A percentile compares a stretch with the other conserved stretches of the same genome.
phyloP scores from a whole-genome alignment of 2,329 filamentous ascomycete genomes.

The Pestalotiopsis sp. region DNA sequence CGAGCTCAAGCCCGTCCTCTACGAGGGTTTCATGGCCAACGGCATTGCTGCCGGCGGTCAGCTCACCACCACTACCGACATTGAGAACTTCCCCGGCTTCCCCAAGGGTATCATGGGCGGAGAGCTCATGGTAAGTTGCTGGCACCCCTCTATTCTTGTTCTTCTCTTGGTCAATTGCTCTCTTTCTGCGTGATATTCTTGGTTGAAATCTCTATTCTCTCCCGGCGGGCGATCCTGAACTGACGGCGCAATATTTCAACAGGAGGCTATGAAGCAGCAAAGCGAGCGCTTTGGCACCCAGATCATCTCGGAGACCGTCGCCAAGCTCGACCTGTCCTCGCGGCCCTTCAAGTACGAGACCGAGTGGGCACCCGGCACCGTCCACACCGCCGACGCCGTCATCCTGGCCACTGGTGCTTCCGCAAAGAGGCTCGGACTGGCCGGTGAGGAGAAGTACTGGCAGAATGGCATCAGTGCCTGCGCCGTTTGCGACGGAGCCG shows the following conservation, averaged over 20 bases:
- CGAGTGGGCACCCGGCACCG: constrained; percentile 80
- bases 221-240: neutral
- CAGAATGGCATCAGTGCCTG: constrained; percentile 95
- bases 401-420: constrained; percentile 97
- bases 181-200: no score
- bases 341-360: constrained; percentile 92
- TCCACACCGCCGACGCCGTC: constrained; percentile 85
- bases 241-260: neutral
- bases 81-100: constrained; percentile 98
- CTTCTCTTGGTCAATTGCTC: neutral
- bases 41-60: constrained; percentile 95
- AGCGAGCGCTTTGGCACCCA: constrained; percentile 89
- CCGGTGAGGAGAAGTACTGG: constrained; percentile 95
- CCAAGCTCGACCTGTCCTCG: constrained; percentile 78
- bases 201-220: neutral
- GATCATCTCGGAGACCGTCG: constrained; percentile 90
- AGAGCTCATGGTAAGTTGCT: constrained; percentile 73
- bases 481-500: constrained; percentile 94
- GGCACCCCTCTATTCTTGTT: neutral
- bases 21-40: constrained; percentile 97
- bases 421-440: constrained; percentile 77
- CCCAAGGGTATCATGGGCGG: constrained; percentile 82
- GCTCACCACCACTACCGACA: constrained; percentile 95
- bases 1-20: constrained; percentile 91
- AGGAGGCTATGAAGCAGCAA: constrained; percentile 89